phyloP scores from a whole-genome alignment of 2,329 filamentous ascomycete species.

The Penicillium sp. region DNA sequence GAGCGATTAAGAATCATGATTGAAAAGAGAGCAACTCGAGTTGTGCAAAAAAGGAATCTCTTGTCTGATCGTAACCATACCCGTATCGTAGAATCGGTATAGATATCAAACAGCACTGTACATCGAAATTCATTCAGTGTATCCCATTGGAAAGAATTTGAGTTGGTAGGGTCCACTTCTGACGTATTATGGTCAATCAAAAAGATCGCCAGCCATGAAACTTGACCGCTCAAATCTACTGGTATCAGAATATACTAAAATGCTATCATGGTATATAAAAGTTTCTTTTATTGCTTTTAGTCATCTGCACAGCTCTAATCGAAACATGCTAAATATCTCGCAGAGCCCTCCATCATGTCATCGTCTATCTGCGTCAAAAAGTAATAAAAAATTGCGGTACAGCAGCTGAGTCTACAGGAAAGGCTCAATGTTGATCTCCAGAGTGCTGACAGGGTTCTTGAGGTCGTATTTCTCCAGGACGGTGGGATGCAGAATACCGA shows the following conservation, averaged over 20 bases:
- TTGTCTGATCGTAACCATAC: background rate
- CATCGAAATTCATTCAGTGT: background rate
- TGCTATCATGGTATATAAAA: background rate
- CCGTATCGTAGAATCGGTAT: no score
- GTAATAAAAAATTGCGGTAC: conserved; percentile 4
- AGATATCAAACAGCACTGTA: background rate
- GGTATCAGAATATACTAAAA: background rate
- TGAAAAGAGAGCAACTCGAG: background rate
- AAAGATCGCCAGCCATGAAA: background rate
- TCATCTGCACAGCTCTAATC: conserved; percentile 20
- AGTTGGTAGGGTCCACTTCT: background rate
- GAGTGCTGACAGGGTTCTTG: conserved; percentile 87
- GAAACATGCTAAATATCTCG: conserved; percentile 13
- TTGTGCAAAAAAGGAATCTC: background rate
- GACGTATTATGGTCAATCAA: background rate
- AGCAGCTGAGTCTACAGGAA: conserved; percentile 67
- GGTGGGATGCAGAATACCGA: conserved; percentile 90
- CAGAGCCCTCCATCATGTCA: conserved; percentile 27
- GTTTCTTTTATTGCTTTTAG: conserved; percentile 24
- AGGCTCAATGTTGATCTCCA: conserved; percentile 93
- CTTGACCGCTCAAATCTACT: background rate
- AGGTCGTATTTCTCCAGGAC: conserved; percentile 94
- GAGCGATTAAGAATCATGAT: background rate
- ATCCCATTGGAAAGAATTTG: background rate
- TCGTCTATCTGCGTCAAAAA: conserved; percentile 29